These are phyloP conservation scores for Amanita brunnescens DNA, from an alignment of 768 basidiomycete species.

Conservation along the genomic window DNA sequence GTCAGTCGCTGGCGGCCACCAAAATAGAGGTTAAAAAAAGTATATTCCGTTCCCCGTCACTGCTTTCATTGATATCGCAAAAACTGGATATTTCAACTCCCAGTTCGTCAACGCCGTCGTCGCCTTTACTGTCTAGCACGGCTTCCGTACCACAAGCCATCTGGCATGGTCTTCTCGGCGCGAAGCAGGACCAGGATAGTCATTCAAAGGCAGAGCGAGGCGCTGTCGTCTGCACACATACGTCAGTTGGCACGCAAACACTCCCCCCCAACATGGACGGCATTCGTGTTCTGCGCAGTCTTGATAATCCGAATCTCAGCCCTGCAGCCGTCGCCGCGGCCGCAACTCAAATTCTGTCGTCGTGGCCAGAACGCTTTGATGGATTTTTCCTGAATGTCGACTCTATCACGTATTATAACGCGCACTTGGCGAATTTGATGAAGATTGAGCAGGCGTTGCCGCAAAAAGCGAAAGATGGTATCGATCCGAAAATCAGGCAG, in stretches of 20 bases:
- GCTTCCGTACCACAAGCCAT: neutral
- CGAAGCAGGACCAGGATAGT: neutral
- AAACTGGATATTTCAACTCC: neutral
- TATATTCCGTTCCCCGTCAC: constrained; percentile 8
- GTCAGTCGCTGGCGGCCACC: constrained; percentile 11
- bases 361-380: constrained; percentile 35
- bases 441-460: constrained; percentile 22
- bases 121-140: neutral
- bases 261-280: constrained; percentile 7
- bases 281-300: constrained; percentile 7
- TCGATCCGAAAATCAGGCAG: constrained; percentile 32
- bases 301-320: constrained; percentile 6
- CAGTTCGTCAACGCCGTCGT: neutral
- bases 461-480: constrained; percentile 15
- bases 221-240: constrained; percentile 11
- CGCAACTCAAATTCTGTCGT: constrained; percentile 4
- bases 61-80: constrained; percentile 1
- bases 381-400: constrained; percentile 25
- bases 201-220: constrained; percentile 4
- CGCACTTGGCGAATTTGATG: constrained; percentile 18
- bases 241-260: constrained; percentile 23
- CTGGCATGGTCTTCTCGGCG: neutral
- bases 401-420: constrained; percentile 24
- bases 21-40: constrained; percentile 1
- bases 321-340: constrained; percentile 9